A percentile compares a stretch with the other conserved stretches of the same genome.
phyloP scores from a whole-genome alignment of 768 basidiomycete species.

The Termitomyces sp. region DNA sequence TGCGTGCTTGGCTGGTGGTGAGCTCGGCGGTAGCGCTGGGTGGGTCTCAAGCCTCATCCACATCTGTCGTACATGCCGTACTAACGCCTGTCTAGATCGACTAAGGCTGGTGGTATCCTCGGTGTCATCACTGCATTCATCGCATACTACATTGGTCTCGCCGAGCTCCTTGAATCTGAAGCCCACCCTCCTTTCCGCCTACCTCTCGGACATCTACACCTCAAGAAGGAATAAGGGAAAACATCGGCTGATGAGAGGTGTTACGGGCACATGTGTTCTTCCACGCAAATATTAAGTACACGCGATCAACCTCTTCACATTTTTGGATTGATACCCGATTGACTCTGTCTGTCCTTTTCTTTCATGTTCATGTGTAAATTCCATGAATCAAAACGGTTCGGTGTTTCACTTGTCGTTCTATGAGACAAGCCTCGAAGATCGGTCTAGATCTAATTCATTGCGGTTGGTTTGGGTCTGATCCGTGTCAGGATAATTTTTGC shows the following conservation, averaged over 20 bases:
- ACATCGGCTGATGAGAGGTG: not conserved
- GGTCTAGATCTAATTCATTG: too few relatives aligned
- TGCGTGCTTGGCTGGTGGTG: conserved; percentile 34
- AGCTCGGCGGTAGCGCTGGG: conserved; percentile 24
- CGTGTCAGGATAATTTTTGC: too few relatives aligned
- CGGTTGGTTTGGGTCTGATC: too few relatives aligned
- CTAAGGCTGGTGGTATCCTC: conserved; percentile 38
- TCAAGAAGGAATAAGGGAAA: conserved; percentile 3
- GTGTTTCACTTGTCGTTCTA: too few relatives aligned
- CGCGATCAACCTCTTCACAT: too few relatives aligned
- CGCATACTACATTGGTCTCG: conserved; percentile 43
- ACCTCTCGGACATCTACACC: conserved; percentile 37
- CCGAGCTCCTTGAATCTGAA: conserved; percentile 37
- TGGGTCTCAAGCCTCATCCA: conserved; percentile 15
- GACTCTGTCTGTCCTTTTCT: too few relatives aligned
- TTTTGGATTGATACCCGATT: too few relatives aligned
- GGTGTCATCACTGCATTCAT: conserved; percentile 42
- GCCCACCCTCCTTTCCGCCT: conserved; percentile 30
- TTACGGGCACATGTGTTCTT: too few relatives aligned
- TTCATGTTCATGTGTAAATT: too few relatives aligned
- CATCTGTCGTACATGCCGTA: not conserved
- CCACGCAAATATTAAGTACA: too few relatives aligned
- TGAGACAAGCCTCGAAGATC: too few relatives aligned
- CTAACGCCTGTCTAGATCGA: conserved; percentile 18
- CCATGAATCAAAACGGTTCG: too few relatives aligned